phyloP scores from a whole-genome alignment of 768 basidiomycete genomes.

The Calvatia gigantea region DNA sequence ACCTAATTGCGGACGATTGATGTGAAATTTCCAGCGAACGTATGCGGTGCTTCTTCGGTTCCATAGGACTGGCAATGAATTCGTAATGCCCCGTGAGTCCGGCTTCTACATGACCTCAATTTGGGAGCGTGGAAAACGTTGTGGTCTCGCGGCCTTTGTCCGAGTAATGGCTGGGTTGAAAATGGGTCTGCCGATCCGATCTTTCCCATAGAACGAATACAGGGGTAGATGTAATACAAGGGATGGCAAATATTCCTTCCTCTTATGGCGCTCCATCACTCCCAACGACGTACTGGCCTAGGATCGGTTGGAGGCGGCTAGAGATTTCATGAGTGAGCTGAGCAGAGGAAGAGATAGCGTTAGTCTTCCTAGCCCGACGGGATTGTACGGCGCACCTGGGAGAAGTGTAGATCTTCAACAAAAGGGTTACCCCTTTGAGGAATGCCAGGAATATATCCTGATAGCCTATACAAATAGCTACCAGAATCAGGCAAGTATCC shows the following conservation, averaged over 20 bases:
- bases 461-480: no score
- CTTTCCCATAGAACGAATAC: neutral
- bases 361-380: neutral
- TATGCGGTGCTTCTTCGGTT: no score
- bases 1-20: no score
- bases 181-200: no score
- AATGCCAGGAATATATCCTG: slow-evolving; percentile 84
- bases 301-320: slow-evolving; percentile 77
- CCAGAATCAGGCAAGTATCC: no score
- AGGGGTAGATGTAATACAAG: neutral
- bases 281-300: slow-evolving; percentile 61
- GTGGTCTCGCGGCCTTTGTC: no score
- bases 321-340: neutral
- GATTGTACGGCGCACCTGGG: slow-evolving; percentile 45
- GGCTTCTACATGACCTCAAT: no score
- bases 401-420: slow-evolving; percentile 77
- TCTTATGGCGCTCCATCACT: slow-evolving; percentile 50
- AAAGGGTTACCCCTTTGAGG: slow-evolving; percentile 69
- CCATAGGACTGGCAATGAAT: no score
- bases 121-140: no score
- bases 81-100: no score
- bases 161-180: no score
- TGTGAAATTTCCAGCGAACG: no score
- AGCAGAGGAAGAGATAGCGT: slow-evolving; percentile 3
- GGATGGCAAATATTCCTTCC: neutral